These are phyloP conservation scores for Veloboletus limbatus DNA, from an alignment of 1,284 basidiomycete genomes.

Conservation along the genomic window DNA sequence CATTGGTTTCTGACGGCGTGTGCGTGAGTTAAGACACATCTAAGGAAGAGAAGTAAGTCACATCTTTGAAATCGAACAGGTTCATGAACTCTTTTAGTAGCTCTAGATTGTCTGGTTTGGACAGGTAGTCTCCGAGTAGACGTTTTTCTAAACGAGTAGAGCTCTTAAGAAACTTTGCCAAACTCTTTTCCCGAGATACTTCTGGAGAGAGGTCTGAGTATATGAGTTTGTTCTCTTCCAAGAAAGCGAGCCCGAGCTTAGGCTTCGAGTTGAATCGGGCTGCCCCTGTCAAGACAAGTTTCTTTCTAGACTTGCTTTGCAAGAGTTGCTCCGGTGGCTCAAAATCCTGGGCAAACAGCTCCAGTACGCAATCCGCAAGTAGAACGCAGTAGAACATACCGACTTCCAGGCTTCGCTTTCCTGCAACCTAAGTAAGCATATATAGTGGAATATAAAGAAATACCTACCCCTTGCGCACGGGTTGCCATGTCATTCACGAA, in stretches of 20 bases:
- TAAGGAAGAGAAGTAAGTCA: slow-evolving; percentile 39
- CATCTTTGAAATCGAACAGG: slow-evolving; percentile 88
- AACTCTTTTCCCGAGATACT: slow-evolving; percentile 55
- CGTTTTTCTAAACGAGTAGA: slow-evolving; percentile 91
- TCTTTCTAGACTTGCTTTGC: slow-evolving; percentile 82
- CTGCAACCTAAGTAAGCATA: slow-evolving; percentile 29
- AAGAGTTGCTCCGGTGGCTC: slow-evolving; percentile 59
- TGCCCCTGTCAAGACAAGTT: slow-evolving; percentile 82
- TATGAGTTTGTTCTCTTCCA: slow-evolving; percentile 87
- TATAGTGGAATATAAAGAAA: slow-evolving; percentile 8
- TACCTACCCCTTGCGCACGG: slow-evolving; percentile 68
- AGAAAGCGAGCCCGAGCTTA: slow-evolving; percentile 85
- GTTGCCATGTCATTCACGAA: slow-evolving; percentile 89
- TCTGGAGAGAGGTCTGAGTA: slow-evolving; percentile 61
- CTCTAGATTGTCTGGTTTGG: slow-evolving; percentile 84
- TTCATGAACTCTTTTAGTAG: slow-evolving; percentile 86
- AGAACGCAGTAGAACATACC: slow-evolving; percentile 38
- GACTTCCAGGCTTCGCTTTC: slow-evolving; percentile 56
- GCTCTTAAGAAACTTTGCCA: slow-evolving; percentile 85
- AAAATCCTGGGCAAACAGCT: slow-evolving; percentile 43
- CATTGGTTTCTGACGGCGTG: slow-evolving; percentile 73
- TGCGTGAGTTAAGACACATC: slow-evolving; percentile 11
- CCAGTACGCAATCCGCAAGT: neutral
- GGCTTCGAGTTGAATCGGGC: slow-evolving; percentile 94
- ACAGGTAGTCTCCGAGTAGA: slow-evolving; percentile 91